phyloP scores from a whole-genome alignment of 208 protist species.

The Acanthamoeba culbertsoni region DNA sequence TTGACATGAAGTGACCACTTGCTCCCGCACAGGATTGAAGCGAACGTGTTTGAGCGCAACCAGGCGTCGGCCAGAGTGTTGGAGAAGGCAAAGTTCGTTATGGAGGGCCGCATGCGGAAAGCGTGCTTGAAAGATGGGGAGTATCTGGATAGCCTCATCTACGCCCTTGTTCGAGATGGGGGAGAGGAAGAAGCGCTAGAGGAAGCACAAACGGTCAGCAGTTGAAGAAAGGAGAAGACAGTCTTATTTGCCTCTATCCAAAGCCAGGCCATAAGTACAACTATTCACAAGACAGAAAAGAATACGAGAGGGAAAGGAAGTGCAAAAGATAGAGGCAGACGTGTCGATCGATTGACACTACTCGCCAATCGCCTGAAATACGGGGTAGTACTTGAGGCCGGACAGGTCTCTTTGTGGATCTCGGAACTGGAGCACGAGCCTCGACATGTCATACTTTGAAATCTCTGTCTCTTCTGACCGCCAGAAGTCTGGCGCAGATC shows the following conservation, averaged over 20 bases:
- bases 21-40: not conserved
- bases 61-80: not conserved
- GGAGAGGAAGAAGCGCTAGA: not conserved
- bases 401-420: constrained; percentile 33
- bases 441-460: constrained; percentile 32
- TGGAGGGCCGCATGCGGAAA: not conserved
- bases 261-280: not conserved
- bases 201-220: not conserved
- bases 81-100: not conserved
- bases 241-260: not conserved
- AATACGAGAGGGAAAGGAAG: not conserved
- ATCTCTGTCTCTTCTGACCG: not conserved
- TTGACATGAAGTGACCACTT: too few species aligned
- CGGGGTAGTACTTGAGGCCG: constrained; percentile 29
- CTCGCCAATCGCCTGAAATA: constrained; percentile 28
- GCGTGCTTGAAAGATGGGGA: constrained; percentile 14
- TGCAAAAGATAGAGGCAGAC: not conserved
- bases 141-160: constrained; percentile 22
- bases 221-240: not conserved
- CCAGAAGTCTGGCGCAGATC: not conserved
- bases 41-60: not conserved
- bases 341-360: not conserved
- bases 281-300: not conserved
- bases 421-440: constrained; percentile 13
- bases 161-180: not conserved